Conservation (phyloP, 441 rosid genomes). For the Caryocar brasiliense region DNA sequence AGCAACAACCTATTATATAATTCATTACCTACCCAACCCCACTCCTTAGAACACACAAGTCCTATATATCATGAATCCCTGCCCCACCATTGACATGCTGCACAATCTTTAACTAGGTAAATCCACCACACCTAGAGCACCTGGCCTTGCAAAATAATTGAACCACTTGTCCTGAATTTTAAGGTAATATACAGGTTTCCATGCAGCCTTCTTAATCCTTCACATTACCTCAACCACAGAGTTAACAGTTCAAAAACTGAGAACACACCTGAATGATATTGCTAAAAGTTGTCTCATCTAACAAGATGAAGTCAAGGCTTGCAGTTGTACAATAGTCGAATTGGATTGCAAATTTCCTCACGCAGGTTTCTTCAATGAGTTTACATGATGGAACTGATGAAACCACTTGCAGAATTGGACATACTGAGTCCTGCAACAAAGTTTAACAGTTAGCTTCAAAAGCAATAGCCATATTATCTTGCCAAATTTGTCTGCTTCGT, state of each 20-base stretch:
- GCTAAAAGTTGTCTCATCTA: slow-evolving; percentile 66
- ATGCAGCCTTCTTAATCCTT: slow-evolving; percentile 3
- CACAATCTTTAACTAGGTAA: slow-evolving; percentile 4
- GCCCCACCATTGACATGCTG: neutral
- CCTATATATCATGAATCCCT: no score
- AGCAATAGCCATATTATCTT: slow-evolving; percentile 36
- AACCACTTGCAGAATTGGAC: slow-evolving; percentile 74
- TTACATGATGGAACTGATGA: slow-evolving; percentile 78
- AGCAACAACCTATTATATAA: no score
- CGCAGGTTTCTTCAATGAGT: slow-evolving; percentile 81
- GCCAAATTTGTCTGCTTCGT: slow-evolving; percentile 84
- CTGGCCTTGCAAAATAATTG: neutral
- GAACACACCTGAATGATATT: slow-evolving; percentile 72
- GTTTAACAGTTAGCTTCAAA: slow-evolving; percentile 62
- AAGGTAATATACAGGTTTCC: no score
- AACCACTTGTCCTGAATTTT: no score
- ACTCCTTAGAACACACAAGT: no score
- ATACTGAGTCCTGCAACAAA: slow-evolving; percentile 97
- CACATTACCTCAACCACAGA: neutral
- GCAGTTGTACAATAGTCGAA: slow-evolving; percentile 91
- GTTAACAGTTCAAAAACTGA: slow-evolving; percentile 1
- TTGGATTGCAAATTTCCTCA: slow-evolving; percentile 78
- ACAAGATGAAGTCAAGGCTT: slow-evolving; percentile 63
- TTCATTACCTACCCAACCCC: no score
- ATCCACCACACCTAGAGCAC: neutral